Conservation (phyloP, 345 rosid genomes). For the Camelina sativa region DNA sequence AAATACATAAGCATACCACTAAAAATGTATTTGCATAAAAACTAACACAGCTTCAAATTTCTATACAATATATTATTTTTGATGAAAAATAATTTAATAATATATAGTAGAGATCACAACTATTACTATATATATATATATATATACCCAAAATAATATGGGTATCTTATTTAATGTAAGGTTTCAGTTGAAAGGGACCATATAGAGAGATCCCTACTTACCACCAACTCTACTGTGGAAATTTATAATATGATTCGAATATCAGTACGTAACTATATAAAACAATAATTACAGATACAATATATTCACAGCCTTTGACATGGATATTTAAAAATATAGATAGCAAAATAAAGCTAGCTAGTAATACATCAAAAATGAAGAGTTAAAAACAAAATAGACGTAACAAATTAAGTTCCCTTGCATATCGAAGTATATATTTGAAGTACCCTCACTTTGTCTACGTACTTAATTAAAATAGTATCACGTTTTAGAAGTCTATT, state of each 20-base stretch:
- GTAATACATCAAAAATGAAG: no score
- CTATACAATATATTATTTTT: background rate
- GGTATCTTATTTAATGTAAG: slow-evolving; percentile 26
- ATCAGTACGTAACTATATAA: slow-evolving; percentile 1
- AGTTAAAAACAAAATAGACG: background rate
- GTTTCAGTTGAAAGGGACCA: slow-evolving; percentile 38
- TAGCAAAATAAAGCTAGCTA: background rate
- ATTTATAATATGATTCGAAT: slow-evolving; percentile 26
- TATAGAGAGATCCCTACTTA: slow-evolving; percentile 32
- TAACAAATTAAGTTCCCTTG: no score
- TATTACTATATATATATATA: background rate
- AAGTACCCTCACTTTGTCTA: no score
- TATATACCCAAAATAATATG: slow-evolving; percentile 1
- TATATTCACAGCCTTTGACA: slow-evolving; percentile 1
- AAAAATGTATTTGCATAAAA: background rate
- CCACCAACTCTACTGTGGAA: slow-evolving; percentile 43
- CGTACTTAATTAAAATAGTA: no score
- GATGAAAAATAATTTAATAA: no score
- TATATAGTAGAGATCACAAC: background rate
- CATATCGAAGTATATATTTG: no score
- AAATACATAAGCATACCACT: background rate
- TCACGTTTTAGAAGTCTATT: no score
- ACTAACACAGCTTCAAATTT: background rate
- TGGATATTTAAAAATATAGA: slow-evolving; percentile 1
- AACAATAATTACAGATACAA: background rate